Conservation (phyloP, 106 monocot species). For the Amphibolis antarctica region DNA sequence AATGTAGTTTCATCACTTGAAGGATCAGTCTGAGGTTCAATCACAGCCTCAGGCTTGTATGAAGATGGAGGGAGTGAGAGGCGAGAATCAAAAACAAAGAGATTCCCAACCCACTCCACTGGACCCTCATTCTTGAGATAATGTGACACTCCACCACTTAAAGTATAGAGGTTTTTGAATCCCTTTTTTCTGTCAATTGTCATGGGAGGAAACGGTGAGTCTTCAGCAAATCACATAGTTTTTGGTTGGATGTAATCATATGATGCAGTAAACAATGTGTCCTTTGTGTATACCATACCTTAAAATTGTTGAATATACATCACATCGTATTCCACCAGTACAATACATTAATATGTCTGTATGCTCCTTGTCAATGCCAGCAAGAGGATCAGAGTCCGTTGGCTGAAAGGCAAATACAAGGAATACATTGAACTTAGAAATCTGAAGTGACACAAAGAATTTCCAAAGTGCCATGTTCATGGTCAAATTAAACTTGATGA, state of each 20-base stretch:
- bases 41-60: constrained; percentile 30
- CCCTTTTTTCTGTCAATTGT: constrained; percentile 52
- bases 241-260: background rate
- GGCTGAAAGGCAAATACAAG: constrained; percentile 24
- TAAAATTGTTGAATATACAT: constrained; percentile 89
- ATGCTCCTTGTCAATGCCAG: constrained; percentile 51
- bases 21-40: background rate
- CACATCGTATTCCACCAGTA: constrained; percentile 95
- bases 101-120: constrained; percentile 67
- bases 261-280: background rate
- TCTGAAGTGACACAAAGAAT: too few relatives aligned
- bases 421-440: too few relatives aligned
- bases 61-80: constrained; percentile 67
- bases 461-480: too few relatives aligned
- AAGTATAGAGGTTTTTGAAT: constrained; percentile 71
- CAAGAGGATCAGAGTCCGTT: constrained; percentile 49
- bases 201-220: too few relatives aligned
- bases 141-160: constrained; percentile 80
- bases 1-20: constrained; percentile 25
- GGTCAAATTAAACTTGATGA: too few relatives aligned
- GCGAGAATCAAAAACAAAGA: constrained; percentile 89
- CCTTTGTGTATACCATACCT: constrained; percentile 31
- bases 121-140: constrained; percentile 71
- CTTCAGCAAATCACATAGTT: background rate
- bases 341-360: constrained; percentile 96